phyloP scores from a whole-genome alignment of 306 rosid species.

The Quillaja saponaria region DNA sequence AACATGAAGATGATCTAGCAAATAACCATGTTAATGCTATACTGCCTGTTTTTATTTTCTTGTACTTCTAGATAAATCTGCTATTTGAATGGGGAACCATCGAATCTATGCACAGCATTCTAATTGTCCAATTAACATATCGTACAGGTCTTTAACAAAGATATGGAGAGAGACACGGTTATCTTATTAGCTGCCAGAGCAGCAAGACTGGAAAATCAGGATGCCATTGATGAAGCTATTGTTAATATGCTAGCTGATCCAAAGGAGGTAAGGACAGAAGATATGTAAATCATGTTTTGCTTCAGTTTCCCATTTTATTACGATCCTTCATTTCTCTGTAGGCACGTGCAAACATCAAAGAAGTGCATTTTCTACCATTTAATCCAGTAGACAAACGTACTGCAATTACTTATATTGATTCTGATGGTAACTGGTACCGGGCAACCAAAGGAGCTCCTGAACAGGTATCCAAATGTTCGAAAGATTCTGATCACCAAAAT shows the following conservation, averaged over 20 bases:
- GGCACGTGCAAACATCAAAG: slow-evolving; percentile 79
- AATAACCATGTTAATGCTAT: neutral
- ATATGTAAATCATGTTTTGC: neutral
- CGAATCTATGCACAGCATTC: slow-evolving; percentile 8
- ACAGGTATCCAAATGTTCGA: slow-evolving; percentile 52
- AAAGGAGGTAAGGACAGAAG: slow-evolving; percentile 57
- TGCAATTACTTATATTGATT: slow-evolving; percentile 70
- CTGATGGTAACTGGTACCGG: slow-evolving; percentile 66
- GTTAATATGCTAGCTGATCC: slow-evolving; percentile 85
- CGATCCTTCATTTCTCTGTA: slow-evolving; percentile 23
- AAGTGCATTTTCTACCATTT: slow-evolving; percentile 86
- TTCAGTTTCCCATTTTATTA: no score
- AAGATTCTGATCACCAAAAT: slow-evolving; percentile 8
- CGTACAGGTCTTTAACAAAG: slow-evolving; percentile 64
- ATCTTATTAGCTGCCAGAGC: slow-evolving; percentile 85
- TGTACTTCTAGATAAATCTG: slow-evolving; percentile 17
- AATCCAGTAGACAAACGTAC: slow-evolving; percentile 92
- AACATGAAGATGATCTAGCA: slow-evolving; percentile 3
- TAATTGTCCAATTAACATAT: slow-evolving; percentile 8
- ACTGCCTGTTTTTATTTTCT: slow-evolving; percentile 12
- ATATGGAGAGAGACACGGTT: slow-evolving; percentile 66
- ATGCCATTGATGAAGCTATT: slow-evolving; percentile 80
- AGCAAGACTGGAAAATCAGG: slow-evolving; percentile 80
- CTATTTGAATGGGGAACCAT: neutral
- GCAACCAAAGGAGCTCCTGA: slow-evolving; percentile 95